These are phyloP conservation scores for Aspergillus amoenus DNA, from an alignment of 2,329 filamentous ascomycete species.

Conservation along the genomic window DNA sequence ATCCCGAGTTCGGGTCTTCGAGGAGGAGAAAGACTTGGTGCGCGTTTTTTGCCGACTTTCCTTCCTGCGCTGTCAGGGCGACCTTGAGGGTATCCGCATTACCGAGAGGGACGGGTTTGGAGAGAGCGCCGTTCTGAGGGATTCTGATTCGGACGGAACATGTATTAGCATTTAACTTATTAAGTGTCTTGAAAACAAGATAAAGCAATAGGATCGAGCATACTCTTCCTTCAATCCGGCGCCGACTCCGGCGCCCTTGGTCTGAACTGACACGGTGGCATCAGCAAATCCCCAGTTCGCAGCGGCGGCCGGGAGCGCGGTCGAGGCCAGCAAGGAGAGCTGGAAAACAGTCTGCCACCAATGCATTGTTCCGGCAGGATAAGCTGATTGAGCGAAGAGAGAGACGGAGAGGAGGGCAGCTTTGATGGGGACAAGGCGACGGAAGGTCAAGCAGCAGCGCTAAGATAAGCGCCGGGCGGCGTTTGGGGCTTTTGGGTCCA, in stretches of 20 bases:
- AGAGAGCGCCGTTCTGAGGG: conserved; percentile 58
- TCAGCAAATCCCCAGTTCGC: conserved; percentile 63
- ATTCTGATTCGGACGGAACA: conserved; percentile 49
- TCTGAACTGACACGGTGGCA: conserved; percentile 60
- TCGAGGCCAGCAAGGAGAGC: conserved; percentile 37
- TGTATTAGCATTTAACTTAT: background rate
- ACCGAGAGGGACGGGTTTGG: conserved; percentile 64
- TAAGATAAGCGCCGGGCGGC: conserved; percentile 24
- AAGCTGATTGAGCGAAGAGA: background rate
- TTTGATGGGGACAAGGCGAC: background rate
- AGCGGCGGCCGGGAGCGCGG: conserved; percentile 44
- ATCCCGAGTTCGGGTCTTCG: conserved; percentile 68
- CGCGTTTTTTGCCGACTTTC: conserved; percentile 74
- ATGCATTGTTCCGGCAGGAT: conserved; percentile 32
- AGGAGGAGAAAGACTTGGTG: conserved; percentile 93
- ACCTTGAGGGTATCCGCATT: conserved; percentile 76
- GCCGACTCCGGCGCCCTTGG: conserved; percentile 59
- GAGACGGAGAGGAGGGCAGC: background rate
- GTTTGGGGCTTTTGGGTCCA: conserved; percentile 30
- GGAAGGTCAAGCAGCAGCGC: conserved; percentile 12
- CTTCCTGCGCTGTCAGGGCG: conserved; percentile 75
- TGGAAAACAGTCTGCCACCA: conserved; percentile 35
- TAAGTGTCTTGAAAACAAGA: background rate
- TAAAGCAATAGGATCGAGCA: conserved; percentile 14
- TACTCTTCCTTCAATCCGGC: conserved; percentile 57